phyloP scores from a whole-genome alignment of 495 filamentous ascomycete genomes.

The Daldinia decipiens region DNA sequence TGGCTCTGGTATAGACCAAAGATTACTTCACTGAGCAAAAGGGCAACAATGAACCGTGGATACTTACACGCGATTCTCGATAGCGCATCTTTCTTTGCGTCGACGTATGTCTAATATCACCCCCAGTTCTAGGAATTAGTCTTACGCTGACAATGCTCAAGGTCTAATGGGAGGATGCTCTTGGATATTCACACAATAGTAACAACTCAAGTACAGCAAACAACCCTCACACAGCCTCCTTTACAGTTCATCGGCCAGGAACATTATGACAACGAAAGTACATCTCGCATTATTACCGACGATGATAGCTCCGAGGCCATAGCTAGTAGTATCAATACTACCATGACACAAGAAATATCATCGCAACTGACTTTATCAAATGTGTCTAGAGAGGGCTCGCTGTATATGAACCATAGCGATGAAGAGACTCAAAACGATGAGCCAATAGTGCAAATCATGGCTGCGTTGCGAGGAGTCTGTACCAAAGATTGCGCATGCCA shows the following conservation, averaged over 20 bases:
- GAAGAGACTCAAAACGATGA: neutral
- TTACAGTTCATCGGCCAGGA: neutral
- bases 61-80: constrained; percentile 5
- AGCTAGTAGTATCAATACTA: neutral
- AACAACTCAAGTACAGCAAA: neutral
- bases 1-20: constrained; percentile 11
- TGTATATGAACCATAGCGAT: neutral
- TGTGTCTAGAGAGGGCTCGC: neutral
- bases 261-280: neutral
- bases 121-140: neutral
- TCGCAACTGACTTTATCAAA: neutral
- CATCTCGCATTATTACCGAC: neutral
- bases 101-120: constrained; percentile 2
- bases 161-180: constrained; percentile 19
- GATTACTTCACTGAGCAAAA: constrained; percentile 15
- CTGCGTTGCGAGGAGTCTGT: constrained; percentile 17
- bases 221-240: neutral
- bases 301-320: neutral
- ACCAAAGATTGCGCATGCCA: constrained; percentile 17
- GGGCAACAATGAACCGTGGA: constrained; percentile 6
- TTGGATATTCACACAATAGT: constrained; percentile 24
- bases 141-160: neutral
- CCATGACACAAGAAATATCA: neutral
- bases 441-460: constrained; percentile 15
- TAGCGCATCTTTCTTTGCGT: constrained; percentile 1